phyloP scores from a whole-genome alignment of 306 rosid genomes.

The Malus orientalis region DNA sequence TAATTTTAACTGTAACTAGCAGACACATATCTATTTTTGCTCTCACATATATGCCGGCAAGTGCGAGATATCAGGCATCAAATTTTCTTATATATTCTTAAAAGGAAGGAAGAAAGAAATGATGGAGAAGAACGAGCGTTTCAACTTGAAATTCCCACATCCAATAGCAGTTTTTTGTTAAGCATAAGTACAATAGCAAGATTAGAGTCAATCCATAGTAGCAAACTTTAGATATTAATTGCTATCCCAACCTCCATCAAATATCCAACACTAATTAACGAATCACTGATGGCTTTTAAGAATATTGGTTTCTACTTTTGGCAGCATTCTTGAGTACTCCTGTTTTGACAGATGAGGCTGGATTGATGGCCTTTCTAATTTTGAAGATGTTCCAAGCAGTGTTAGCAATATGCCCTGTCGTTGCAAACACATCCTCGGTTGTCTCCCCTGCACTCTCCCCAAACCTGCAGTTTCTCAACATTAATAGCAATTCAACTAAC shows the following conservation, averaged over 20 bases:
- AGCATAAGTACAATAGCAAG: not conserved
- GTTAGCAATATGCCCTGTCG: constrained; percentile 63
- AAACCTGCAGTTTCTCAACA: constrained; percentile 47
- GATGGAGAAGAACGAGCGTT: not conserved
- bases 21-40: no score
- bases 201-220: not conserved
- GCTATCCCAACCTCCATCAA: not conserved
- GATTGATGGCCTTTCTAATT: constrained; percentile 73
- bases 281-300: not conserved
- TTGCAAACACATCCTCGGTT: constrained; percentile 64
- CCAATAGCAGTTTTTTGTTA: not conserved
- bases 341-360: constrained; percentile 55
- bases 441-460: constrained; percentile 91
- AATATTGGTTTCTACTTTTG: constrained; percentile 16
- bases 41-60: no score
- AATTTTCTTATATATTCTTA: no score
- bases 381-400: constrained; percentile 87
- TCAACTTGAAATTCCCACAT: not conserved
- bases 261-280: not conserved
- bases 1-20: no score
- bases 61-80: no score
- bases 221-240: not conserved
- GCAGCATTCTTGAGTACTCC: constrained; percentile 55
- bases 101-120: no score
- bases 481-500: not conserved